Evolutionary conservation across 78 protist species (phyloP), one percentile per base, ranked within the genome.

Genomic region (Protostelium mycophagum): DNA sequence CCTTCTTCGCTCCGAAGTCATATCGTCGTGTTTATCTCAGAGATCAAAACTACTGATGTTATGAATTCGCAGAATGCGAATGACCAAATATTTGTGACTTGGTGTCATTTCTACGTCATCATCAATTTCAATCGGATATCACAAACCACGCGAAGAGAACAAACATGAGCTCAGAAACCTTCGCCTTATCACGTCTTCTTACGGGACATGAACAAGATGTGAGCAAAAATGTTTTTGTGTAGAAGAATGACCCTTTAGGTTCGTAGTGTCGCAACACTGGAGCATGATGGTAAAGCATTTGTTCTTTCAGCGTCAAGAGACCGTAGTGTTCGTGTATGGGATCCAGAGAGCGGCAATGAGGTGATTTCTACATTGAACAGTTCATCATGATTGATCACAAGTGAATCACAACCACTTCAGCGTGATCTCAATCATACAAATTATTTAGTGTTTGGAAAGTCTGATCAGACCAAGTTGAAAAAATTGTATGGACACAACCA

Each of bases 261-360:
- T 25, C 73, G 73, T 25, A 16, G 73, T 25, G 73, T 51, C 73
- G 16, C 31, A 25, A 25, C 73, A 51, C 31, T 51, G 31, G 31
- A 51, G 16, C 31, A 25, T 25, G 73, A 51, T 16, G 31, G 16
- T 16, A 51, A 5, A 51, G 5, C 16, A 5, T 16, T 51, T 16
- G 39, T 88, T 28, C 88, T 92, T 31, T 86, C 91, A 23, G 91
- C 91, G 28, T 86, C 90, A 9, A 84, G 94, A 51, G 94, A 92
- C 83, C 36, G 87, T 73, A 83, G 92, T 34, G 38, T 92, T 10
- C 37, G 88, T 28, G 91, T 89, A 23, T 92, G 94, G 94, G 94
- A 92, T 89, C 34, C 90, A 29, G 9, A 38, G 0, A 86, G 63
- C 31, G 35, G 88, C 0, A 25, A 5, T 0, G 85, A 39, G 28